A percentile compares a stretch with the other conserved stretches of the same genome.
Evolutionary conservation across 73 alveolate species (phyloP).

Genomic region (Tetrahymena thermophila): DNA sequence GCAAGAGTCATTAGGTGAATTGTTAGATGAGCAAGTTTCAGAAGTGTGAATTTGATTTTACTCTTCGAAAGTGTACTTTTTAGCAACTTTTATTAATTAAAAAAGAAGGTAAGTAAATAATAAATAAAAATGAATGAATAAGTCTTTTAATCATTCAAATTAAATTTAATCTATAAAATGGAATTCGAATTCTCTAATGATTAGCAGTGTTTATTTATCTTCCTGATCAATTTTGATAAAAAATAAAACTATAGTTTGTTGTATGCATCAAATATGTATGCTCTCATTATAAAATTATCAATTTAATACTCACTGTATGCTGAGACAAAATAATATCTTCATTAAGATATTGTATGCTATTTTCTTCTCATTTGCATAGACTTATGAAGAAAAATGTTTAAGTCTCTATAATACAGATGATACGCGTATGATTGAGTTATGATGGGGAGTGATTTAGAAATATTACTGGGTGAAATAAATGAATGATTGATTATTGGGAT

Average conservation of each 20-base stretch:
- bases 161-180: not conserved
- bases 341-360: not conserved
- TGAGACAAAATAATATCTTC: not conserved
- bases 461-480: not conserved
- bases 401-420: not conserved
- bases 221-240: not conserved
- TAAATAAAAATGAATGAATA: not conserved
- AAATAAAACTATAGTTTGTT: not conserved
- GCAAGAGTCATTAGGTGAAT: not conserved
- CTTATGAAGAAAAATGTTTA: too few species aligned
- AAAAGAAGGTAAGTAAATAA: not conserved
- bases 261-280: not conserved
- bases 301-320: not conserved
- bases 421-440: not conserved
- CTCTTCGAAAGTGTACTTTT: not conserved
- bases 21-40: conserved; percentile 1
- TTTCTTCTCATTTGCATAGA: not conserved
- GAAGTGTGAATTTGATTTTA: not conserved
- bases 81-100: not conserved
- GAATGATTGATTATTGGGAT: not conserved
- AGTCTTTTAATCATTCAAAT: not conserved
- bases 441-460: not conserved
- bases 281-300: too few species aligned
- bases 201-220: not conserved
- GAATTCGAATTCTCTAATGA: not conserved